Percentiles rank a stretch among this genome's conserved stretches.
Conservation (phyloP, 1,284 basidiomycete genomes). For the Phenoliferia sp. region DNA sequence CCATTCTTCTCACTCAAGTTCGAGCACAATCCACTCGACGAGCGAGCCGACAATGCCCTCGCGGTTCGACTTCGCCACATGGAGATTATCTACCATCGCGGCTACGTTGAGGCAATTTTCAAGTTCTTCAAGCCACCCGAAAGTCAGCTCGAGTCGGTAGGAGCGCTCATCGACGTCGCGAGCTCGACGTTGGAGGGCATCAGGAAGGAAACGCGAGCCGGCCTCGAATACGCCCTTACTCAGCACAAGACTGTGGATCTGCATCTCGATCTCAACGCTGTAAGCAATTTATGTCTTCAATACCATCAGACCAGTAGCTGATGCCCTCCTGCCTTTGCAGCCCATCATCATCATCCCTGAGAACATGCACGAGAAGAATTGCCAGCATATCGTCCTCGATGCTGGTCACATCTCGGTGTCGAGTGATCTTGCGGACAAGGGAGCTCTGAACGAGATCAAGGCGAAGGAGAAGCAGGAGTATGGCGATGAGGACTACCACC, state of each 20-base stretch:
- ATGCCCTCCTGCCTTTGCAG: constrained; percentile 8
- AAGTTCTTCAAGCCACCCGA: constrained; percentile 92
- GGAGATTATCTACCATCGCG: constrained; percentile 95
- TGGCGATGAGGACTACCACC: constrained; percentile 79
- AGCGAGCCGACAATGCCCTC: constrained; percentile 85
- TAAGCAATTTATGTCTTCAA: constrained; percentile 12
- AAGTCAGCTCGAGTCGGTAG: constrained; percentile 92
- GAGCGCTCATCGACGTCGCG: constrained; percentile 64
- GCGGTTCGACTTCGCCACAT: constrained; percentile 90
- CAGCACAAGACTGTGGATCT: constrained; percentile 94
- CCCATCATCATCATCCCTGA: constrained; percentile 97
- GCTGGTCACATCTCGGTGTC: constrained; percentile 94
- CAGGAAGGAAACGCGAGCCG: constrained; percentile 89
- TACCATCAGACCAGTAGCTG: background rate
- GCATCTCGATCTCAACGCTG: constrained; percentile 89
- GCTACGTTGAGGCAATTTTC: constrained; percentile 88
- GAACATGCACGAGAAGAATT: constrained; percentile 63
- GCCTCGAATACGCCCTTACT: constrained; percentile 88
- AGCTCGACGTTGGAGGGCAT: constrained; percentile 92
- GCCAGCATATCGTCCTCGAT: constrained; percentile 87
- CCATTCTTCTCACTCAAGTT: constrained; percentile 92
- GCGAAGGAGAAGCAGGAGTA: constrained; percentile 83
- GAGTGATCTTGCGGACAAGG: constrained; percentile 83
- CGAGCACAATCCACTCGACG: constrained; percentile 89
- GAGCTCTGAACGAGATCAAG: constrained; percentile 71